Evolutionary conservation across 768 basidiomycete species (phyloP).

Genomic region (Leccinum rimulosum): DNA sequence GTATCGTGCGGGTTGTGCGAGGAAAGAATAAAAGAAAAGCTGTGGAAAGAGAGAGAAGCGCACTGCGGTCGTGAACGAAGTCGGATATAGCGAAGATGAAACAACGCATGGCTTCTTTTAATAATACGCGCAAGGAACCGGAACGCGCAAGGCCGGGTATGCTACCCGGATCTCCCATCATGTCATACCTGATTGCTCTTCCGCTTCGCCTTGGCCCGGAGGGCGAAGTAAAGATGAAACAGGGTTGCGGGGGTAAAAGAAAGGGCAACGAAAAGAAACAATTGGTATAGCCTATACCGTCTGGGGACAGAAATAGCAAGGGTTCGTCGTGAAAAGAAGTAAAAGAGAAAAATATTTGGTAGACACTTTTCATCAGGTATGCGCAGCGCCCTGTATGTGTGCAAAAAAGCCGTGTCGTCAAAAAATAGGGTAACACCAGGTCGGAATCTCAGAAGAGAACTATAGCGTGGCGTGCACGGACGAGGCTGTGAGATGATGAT

Average conservation of each 20-base stretch:
- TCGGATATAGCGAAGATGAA: background rate
- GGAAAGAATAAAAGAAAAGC: background rate
- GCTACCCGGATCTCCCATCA: constrained; percentile 1
- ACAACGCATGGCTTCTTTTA: background rate
- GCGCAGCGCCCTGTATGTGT: constrained; percentile 29
- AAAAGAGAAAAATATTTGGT: constrained; percentile 2
- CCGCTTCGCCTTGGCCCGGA: constrained; percentile 10
- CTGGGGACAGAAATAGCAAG: constrained; percentile 6
- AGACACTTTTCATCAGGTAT: constrained; percentile 29
- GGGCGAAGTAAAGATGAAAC: background rate
- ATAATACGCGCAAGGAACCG: background rate
- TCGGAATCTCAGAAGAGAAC: constrained; percentile 16
- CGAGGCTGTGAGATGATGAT: constrained; percentile 18
- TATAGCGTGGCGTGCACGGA: constrained; percentile 20
- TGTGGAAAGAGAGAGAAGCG: background rate
- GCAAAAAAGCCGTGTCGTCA: constrained; percentile 18
- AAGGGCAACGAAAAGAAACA: constrained; percentile 5
- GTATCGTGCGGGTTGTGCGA: background rate
- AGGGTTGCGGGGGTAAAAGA: background rate
- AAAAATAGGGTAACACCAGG: constrained; percentile 25
- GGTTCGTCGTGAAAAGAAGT: background rate
- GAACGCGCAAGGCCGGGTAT: background rate
- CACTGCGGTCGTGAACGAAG: background rate
- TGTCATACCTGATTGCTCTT: constrained; percentile 11
- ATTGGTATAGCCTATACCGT: constrained; percentile 22